phyloP scores from a whole-genome alignment of 352 stramenopile genomes.

The Hyaloperonospora arabidopsidis region DNA sequence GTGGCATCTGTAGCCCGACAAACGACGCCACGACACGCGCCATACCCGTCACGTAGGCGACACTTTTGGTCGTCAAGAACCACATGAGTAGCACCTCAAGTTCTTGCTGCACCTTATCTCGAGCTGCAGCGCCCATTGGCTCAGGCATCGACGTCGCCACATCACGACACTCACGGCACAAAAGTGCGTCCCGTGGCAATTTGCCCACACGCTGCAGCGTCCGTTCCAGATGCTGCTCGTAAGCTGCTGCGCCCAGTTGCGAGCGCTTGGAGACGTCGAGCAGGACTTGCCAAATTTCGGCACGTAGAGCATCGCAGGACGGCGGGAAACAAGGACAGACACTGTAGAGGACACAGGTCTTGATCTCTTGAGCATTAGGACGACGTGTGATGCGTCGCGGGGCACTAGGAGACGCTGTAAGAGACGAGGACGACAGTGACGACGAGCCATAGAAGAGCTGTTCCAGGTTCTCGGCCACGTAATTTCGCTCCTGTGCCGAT shows the following conservation, averaged over 20 bases:
- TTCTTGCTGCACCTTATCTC: conserved; percentile 43
- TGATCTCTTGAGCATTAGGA: conserved; percentile 64
- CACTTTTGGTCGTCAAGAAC: conserved; percentile 76
- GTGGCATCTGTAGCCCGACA: conserved; percentile 59
- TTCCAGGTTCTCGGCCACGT: conserved; percentile 43
- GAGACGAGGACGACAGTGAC: conserved; percentile 12
- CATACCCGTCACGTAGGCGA: conserved; percentile 68
- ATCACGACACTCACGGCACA: conserved; percentile 48
- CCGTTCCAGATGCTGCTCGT: conserved; percentile 52
- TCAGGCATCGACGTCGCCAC: conserved; percentile 34
- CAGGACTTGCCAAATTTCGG: conserved; percentile 77
- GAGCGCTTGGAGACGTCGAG: conserved; percentile 77
- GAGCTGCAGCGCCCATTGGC: conserved; percentile 11
- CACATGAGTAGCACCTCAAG: conserved; percentile 71
- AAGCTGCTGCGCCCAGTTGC: conserved; percentile 54
- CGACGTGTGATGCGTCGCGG: conserved; percentile 54
- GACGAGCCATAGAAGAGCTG: conserved; percentile 53
- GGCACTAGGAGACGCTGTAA: conserved; percentile 12
- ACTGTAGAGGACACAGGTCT: conserved; percentile 46
- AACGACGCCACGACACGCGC: conserved; percentile 66
- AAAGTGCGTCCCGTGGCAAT: conserved; percentile 49
- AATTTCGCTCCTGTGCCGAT: conserved; percentile 42
- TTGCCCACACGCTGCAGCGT: conserved; percentile 60
- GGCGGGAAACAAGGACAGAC: conserved; percentile 45
- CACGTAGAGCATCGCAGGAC: conserved; percentile 40